Conservation (phyloP, 805 yeast genomes). For the Saccharomyces mikatae region DNA sequence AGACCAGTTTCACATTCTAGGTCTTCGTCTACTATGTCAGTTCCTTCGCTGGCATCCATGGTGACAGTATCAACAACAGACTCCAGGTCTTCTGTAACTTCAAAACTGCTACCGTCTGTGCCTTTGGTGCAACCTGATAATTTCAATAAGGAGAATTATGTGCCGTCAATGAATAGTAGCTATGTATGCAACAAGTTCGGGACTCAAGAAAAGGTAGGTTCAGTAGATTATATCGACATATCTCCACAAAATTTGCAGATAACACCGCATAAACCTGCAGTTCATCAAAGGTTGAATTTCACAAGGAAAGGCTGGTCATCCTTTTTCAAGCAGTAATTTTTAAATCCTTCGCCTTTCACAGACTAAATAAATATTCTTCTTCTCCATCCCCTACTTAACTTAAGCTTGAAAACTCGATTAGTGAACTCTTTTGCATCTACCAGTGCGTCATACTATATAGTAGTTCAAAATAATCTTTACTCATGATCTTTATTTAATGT, state of each 20-base stretch:
- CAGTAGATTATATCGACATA: background rate
- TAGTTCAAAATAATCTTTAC: background rate
- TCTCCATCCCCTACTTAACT: background rate
- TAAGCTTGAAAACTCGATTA: background rate
- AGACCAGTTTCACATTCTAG: constrained; percentile 18
- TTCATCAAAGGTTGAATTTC: background rate
- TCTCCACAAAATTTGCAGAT: background rate
- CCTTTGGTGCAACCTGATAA: background rate
- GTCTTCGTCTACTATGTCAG: constrained; percentile 26
- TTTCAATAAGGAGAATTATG: background rate
- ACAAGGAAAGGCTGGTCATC: background rate
- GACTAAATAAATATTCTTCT: background rate
- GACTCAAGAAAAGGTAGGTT: background rate
- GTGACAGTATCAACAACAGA: constrained; percentile 25
- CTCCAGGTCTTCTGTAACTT: constrained; percentile 1
- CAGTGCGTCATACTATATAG: background rate
- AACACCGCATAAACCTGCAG: background rate
- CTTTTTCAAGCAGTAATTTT: background rate
- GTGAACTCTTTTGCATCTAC: background rate
- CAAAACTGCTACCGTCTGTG: background rate
- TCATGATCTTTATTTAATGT: background rate
- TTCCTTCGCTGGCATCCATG: constrained; percentile 36
- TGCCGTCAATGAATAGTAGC: background rate
- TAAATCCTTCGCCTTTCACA: background rate
- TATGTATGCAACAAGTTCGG: background rate